These are phyloP conservation scores for Acacia concinna DNA, from an alignment of 331 rosid species.

Conservation along the genomic window DNA sequence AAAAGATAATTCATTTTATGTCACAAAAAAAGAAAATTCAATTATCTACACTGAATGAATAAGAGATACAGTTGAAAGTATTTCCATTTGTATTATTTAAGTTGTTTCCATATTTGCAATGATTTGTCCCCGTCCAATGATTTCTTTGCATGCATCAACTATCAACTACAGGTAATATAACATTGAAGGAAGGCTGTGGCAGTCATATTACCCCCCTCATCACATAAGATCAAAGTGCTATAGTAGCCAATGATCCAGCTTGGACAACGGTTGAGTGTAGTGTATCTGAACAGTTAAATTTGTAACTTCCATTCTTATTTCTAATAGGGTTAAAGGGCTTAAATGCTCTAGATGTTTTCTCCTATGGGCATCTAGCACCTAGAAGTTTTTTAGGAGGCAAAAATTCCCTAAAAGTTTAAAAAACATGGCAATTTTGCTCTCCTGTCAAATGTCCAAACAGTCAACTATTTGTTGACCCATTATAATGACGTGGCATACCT, in stretches of 20 bases:
- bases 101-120: not conserved
- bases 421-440: no score
- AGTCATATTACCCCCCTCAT: not conserved
- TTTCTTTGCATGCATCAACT: not conserved
- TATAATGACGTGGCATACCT: no score
- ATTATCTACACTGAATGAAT: not conserved
- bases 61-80: not conserved
- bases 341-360: no score
- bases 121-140: not conserved
- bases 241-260: not conserved
- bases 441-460: no score
- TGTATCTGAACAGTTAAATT: not conserved
- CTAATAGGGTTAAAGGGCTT: no score
- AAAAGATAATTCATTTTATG: not conserved
- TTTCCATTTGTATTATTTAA: not conserved
- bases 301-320: not conserved
- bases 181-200: not conserved
- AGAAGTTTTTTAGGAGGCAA: no score
- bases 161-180: not conserved
- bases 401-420: no score
- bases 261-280: not conserved
- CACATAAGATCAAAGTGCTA: not conserved
- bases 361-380: no score
- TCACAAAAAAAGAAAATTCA: not conserved
- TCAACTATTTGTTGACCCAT: no score